Conservation (phyloP, 352 stramenopile genomes). For the Hyaloperonospora arabidopsidis region DNA sequence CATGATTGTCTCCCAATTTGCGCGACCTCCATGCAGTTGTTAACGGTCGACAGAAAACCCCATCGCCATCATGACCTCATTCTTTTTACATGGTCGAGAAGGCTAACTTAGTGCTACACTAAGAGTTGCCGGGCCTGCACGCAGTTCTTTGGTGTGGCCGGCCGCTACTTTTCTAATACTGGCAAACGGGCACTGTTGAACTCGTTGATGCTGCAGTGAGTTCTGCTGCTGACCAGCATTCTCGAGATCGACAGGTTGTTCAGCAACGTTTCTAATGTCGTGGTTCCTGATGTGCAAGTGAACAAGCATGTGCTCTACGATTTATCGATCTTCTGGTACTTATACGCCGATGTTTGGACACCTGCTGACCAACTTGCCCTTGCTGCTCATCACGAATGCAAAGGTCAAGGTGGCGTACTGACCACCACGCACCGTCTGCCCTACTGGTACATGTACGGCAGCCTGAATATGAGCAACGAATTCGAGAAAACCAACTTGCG, state of each 20-base stretch:
- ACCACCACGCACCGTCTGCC: constrained; percentile 44
- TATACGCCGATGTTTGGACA: constrained; percentile 78
- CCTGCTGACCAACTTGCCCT: constrained; percentile 40
- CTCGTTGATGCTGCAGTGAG: constrained; percentile 13
- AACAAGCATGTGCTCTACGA: constrained; percentile 46
- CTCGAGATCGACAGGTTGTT: constrained; percentile 11
- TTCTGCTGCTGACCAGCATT: constrained; percentile 9
- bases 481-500: too few relatives aligned
- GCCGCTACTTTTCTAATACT: too few relatives aligned
- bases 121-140: too few relatives aligned
- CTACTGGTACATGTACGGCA: too few relatives aligned
- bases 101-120: too few relatives aligned
- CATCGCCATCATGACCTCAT: too few relatives aligned
- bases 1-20: too few relatives aligned
- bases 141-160: too few relatives aligned
- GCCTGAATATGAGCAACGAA: too few relatives aligned
- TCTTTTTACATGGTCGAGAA: too few relatives aligned
- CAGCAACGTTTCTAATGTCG: constrained; percentile 38
- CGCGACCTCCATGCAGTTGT: too few relatives aligned
- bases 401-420: constrained; percentile 67
- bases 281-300: constrained; percentile 44
- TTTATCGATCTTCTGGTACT: constrained; percentile 44
- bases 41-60: too few relatives aligned
- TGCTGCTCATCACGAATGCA: constrained; percentile 40
- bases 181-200: constrained; percentile 37